Evolutionary conservation across 73 alveolate genomes (phyloP).

Genomic region (Paramecium biaurelia): DNA sequence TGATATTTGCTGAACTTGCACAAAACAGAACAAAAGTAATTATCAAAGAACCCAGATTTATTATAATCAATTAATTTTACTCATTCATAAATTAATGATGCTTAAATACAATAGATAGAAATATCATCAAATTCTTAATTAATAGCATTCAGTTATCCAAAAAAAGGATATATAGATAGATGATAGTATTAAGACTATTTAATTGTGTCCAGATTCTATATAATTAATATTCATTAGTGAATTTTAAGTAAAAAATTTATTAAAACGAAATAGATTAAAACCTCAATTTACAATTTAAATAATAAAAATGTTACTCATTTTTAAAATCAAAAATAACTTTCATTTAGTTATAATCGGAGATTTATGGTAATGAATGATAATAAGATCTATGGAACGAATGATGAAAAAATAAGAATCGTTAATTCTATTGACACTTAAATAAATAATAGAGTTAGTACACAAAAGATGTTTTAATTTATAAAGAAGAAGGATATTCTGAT

Average conservation of each 20-base stretch:
- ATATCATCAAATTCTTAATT: slow-evolving; percentile 4
- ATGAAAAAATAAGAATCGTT: slow-evolving; percentile 14
- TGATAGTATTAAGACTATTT: not conserved
- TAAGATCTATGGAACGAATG: slow-evolving; percentile 26
- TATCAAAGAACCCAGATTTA: not conserved
- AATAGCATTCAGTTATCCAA: slow-evolving; percentile 21
- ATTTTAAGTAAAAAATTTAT: not conserved
- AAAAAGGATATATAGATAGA: not conserved
- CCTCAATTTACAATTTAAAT: not conserved
- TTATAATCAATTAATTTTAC: not conserved
- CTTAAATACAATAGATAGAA: not conserved
- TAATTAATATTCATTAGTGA: not conserved
- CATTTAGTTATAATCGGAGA: slow-evolving; percentile 48
- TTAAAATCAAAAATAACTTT: not conserved
- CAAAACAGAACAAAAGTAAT: not conserved
- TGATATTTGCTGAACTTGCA: not conserved
- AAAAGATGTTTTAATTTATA: not conserved
- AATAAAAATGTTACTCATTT: not conserved
- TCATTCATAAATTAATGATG: not conserved
- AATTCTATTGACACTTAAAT: not conserved
- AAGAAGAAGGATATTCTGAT: slow-evolving; percentile 42
- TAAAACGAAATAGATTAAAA: not conserved
- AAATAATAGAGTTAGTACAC: not conserved
- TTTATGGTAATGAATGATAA: slow-evolving; percentile 95
- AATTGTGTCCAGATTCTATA: slow-evolving; percentile 1